These are phyloP conservation scores for Aspergillus sojae DNA, from an alignment of 2,329 filamentous ascomycete genomes.

Conservation along the genomic window DNA sequence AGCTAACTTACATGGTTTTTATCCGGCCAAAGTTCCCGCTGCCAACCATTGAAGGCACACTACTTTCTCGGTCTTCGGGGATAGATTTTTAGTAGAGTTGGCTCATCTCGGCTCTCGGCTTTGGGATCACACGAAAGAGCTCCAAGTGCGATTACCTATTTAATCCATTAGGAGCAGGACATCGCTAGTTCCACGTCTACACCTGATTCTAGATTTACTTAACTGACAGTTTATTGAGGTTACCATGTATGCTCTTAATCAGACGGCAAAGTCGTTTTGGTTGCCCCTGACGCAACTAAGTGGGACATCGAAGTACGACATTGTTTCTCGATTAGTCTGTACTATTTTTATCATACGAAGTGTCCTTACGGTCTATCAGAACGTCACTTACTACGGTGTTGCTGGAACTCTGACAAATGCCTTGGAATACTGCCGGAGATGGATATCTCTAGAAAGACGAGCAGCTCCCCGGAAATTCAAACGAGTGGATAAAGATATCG, in stretches of 20 bases:
- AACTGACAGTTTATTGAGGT: neutral
- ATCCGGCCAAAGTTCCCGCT: neutral
- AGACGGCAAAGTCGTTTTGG: neutral
- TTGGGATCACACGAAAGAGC: neutral
- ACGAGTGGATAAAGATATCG: slow-evolving; percentile 34
- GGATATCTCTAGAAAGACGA: neutral
- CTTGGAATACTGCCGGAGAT: neutral
- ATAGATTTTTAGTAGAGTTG: neutral
- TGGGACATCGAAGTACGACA: neutral
- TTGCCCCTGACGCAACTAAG: neutral
- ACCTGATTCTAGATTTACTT: neutral
- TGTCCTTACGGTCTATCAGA: neutral
- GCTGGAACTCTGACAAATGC: neutral
- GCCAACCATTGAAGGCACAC: neutral
- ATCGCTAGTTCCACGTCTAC: neutral
- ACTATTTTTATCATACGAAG: neutral
- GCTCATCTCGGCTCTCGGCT: neutral
- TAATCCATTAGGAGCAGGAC: neutral
- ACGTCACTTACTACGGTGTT: neutral
- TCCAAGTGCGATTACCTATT: neutral
- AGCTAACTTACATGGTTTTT: neutral
- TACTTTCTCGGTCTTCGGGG: neutral
- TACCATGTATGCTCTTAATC: neutral
- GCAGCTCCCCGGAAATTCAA: neutral
- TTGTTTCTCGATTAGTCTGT: neutral